Base-by-base conservation (phyloP, 2,329 filamentous ascomycete species). In the Paraconiothyrium brasiliense region DNA sequence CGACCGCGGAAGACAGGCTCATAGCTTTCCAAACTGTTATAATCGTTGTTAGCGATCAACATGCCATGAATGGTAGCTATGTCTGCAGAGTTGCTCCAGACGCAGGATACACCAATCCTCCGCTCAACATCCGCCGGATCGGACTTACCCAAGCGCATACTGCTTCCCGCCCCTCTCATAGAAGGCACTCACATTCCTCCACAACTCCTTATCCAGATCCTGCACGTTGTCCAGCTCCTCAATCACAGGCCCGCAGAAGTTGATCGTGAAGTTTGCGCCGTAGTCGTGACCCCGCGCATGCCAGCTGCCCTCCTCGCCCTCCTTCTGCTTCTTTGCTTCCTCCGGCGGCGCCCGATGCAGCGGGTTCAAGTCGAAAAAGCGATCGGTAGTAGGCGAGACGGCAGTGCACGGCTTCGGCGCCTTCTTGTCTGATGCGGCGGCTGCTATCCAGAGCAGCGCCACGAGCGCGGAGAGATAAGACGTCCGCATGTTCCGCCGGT, bases 221-320 rank as follows among this genome's bases (percentile, higher is more conserved):
- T 86, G 84, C 10, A 91, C 86, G 64, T 87, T 82, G 47, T 84
- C 81, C 22, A 91, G 82, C 16, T 86, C 81, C 68, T 91, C 87
- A 16, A 93, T 85, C n/a, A 94, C 90, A 1, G 91, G 84, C 39
- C 85, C 89, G 81, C 92, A 95, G 69, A 95, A 89, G 79, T 95
- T 95, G 71, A 94, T 75, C 1, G 92, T 94, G 73, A 95, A 95
- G 81, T 94, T 94, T 66, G 88, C 87, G 65, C 87, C 88, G 69
- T 93, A 92, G 78, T 94, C 92, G 76, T 89, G 91, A 37, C 92
- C 92, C 61, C 86, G 86, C 8, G 90, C 88, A 65, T 87, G 84
- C 82, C 85, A 86, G 72, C 84, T 89, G 62, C 86, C 83, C 58
- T 84, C 84, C 44, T 89, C 86, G 13, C 82, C 84, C 24, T 85